These are phyloP conservation scores for Chlamydomonas sp. DNA, from an alignment of 139 green algal species.

Conservation along the genomic window DNA sequence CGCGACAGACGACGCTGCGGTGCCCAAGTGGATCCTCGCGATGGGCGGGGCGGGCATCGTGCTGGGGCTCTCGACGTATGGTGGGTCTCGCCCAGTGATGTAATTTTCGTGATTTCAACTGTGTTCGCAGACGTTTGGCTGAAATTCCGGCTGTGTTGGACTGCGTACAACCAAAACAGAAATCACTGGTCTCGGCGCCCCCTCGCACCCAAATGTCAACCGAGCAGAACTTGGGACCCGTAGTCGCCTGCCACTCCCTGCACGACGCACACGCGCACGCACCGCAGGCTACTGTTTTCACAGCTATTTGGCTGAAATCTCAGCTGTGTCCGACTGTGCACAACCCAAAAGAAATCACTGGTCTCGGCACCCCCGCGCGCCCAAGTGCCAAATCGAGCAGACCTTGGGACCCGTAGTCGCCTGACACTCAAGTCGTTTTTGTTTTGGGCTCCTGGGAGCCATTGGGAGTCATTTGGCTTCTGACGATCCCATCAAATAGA, in stretches of 20 bases:
- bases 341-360: slow-evolving; percentile 51
- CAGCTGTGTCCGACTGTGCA: too few relatives aligned
- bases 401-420: not conserved
- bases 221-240: not conserved
- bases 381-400: slow-evolving; percentile 25
- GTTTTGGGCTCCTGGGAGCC: too few relatives aligned
- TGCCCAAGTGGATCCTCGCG: slow-evolving; percentile 66
- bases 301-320: too few relatives aligned
- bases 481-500: too few relatives aligned
- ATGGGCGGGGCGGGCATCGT: slow-evolving; percentile 69
- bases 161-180: too few relatives aligned
- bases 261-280: not conserved
- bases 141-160: too few relatives aligned
- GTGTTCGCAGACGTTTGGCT: too few relatives aligned
- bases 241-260: not conserved
- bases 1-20: not conserved
- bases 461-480: too few relatives aligned
- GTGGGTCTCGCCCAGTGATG: too few relatives aligned
- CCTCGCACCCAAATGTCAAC: slow-evolving; percentile 41
- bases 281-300: too few relatives aligned
- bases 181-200: slow-evolving; percentile 55
- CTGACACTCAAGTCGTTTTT: too few relatives aligned
- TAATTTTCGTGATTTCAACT: too few relatives aligned
- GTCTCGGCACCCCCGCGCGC: slow-evolving; percentile 52
- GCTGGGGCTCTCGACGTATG: slow-evolving; percentile 62